Conservation (phyloP, 1,284 basidiomycete genomes). For the Cryptococcus deneoformans region DNA sequence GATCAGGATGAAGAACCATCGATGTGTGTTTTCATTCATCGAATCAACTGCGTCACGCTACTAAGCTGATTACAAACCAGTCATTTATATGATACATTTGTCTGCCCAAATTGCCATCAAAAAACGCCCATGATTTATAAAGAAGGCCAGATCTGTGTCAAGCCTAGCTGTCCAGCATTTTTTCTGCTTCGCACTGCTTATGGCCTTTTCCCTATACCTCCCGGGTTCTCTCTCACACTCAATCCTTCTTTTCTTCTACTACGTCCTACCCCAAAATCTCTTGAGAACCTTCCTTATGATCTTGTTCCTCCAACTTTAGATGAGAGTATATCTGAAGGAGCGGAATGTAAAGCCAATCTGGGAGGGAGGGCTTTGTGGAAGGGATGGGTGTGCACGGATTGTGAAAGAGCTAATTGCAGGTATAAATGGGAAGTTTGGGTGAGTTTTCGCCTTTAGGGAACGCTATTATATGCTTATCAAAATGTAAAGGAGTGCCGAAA, state of each 20-base stretch:
- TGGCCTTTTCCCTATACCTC: conserved; percentile 29
- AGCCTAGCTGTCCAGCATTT: conserved; percentile 26
- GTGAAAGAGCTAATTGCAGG: conserved; percentile 43
- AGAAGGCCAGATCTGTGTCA: conserved; percentile 39
- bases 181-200: conserved; percentile 30
- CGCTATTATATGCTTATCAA: background rate
- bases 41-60: no score
- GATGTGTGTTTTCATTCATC: no score
- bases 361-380: conserved; percentile 24
- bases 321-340: conserved; percentile 3
- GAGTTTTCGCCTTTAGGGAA: background rate
- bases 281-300: conserved; percentile 19
- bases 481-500: conserved; percentile 21
- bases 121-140: conserved; percentile 24
- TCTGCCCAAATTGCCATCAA: conserved; percentile 17
- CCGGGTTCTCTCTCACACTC: conserved; percentile 27
- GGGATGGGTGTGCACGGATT: conserved; percentile 39
- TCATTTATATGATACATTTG: background rate
- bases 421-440: conserved; percentile 43
- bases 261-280: conserved; percentile 8
- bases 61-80: background rate
- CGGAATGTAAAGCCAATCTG: background rate
- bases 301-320: conserved; percentile 25
- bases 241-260: conserved; percentile 18
- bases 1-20: no score